Evolutionary conservation across 1,284 basidiomycete species (phyloP), one percentile per base, ranked within the genome.

Genomic region (Blastosporella zonata): DNA sequence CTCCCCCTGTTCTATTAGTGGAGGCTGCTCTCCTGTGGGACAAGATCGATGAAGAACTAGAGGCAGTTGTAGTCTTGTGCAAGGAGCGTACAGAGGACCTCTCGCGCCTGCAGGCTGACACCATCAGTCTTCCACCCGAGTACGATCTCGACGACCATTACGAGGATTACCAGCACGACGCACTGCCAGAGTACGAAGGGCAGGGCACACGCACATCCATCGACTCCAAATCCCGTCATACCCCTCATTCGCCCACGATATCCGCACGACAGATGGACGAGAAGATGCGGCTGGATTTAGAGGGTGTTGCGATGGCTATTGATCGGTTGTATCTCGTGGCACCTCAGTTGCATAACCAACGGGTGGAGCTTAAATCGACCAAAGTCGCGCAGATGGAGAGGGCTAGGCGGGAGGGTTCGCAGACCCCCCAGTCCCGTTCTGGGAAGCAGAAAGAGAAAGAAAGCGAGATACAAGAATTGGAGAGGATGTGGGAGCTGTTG

Each of bases 311-410:
- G 0, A 77, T 81, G 62, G 92, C 93, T 17, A 94, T 97, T 55
- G 93, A 94, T 61, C 75, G 92, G 21, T 69, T 96, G 8, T 90
- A 93, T 63, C 65, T 79, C 12, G 84, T 87, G 23, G 84, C 90
- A 1, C 93, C 93, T 0, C 91, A 93, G 63, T 67, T 95, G 34
- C 81, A 87, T 50, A 85, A 91, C 60, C 93, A 96, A 64, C 81
- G 93, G 1, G 90, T 90, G 9, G 90, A 93, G 62, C 75, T 93
- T 45, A 84, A 86, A 56, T 73, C 74, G 18, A 69, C 77, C 20
- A 89, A 89, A 63, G 58, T 81, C 13, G 75, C 76, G 9, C 73
- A 85, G 62, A 77, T 87, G 74, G 81, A 87, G 64, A 73, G 72
- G 36, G 87, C 86, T 2, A 64, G 77, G 28, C 67, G 58, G 28